Base-by-base conservation (phyloP, 257 asterid genomes). In the Penstemon eatonii region DNA sequence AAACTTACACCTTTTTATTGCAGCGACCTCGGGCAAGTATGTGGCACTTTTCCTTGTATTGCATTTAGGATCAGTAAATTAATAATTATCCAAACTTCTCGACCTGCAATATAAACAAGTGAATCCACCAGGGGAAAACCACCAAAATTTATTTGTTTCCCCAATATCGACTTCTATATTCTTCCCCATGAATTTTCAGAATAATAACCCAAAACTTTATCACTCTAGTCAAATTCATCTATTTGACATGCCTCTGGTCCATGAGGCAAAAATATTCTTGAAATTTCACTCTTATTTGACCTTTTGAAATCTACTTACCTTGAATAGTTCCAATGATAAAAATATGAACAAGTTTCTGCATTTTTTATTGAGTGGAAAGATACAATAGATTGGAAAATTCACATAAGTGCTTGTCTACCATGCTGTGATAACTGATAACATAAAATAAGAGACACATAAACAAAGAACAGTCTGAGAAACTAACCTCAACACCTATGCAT, bases 401-500 rank as follows among this genome's bases (percentile, higher is more conserved):
- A 2, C 41, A 13, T 9, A 10, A 36, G 50, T 38, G 64, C 8
- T 45, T 4, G 38, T 10, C 13, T 39, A 40, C 7, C 42, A 71
- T 37, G 50, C 46, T 60, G 47, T n/a, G n/a, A n/a, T n/a, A n/a
- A n/a, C n/a, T 36, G 59, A 11, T 5, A 57, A 53, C 33, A 25
- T 25, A 1, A 65, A 61, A 13, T 18, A 72, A 25, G 33, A 25
- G 33, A 25, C 11, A n/a, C n/a, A 18, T 8, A 68, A 60, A 47
- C 8, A 46, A 56, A 54, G 43, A 57, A 67, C 37, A 12, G 9
- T n/a, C 43, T 56, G 59, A 51, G 60, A 81, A 58, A 75, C 88
- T 50, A 81, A 93, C 99, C 97, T 90, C 96, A 76, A 88, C 82
- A 68, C 99, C 99, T 42, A 85, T 74, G 70, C 99, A 93, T 40